Evolutionary conservation across 768 basidiomycete species (phyloP).

Genomic region (Leccinum truebloodii): DNA sequence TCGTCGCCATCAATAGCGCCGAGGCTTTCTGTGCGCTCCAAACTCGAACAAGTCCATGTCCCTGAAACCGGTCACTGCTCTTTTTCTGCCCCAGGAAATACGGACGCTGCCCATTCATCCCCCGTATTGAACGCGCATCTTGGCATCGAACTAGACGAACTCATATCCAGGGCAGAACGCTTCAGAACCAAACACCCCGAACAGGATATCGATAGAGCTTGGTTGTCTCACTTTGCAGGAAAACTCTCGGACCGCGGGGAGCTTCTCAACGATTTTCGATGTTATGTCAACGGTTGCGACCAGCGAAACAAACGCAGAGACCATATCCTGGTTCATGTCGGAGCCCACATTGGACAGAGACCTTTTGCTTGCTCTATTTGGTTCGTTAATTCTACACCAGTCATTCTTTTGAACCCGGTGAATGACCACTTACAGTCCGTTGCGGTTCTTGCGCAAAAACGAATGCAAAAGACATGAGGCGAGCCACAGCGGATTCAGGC

Average conservation of each 20-base stretch:
- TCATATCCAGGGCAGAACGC: constrained; percentile 54
- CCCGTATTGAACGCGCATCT: constrained; percentile 66
- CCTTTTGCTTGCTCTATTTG: constrained; percentile 66
- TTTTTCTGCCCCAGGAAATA: constrained; percentile 4
- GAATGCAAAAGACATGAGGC: constrained; percentile 77
- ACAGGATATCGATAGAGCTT: constrained; percentile 59
- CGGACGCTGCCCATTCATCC: constrained; percentile 27
- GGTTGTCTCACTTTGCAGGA: constrained; percentile 69
- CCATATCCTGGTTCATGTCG: constrained; percentile 74
- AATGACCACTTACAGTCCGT: constrained; percentile 41
- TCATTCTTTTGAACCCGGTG: constrained; percentile 8
- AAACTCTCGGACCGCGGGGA: constrained; percentile 60
- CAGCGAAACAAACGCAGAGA: constrained; percentile 73
- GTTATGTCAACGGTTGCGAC: constrained; percentile 64
- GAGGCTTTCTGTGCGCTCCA: not conserved
- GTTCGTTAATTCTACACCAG: constrained; percentile 40
- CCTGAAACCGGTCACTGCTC: not conserved
- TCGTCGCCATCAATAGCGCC: constrained; percentile 2
- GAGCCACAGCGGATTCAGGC: constrained; percentile 59
- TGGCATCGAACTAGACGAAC: constrained; percentile 55
- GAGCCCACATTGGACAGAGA: constrained; percentile 69
- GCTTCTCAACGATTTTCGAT: constrained; percentile 60
- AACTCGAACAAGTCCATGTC: not conserved
- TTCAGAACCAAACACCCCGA: constrained; percentile 57
- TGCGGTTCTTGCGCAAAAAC: constrained; percentile 71